A percentile compares a stretch with the other conserved stretches of the same genome.
phyloP scores from a whole-genome alignment of 148 eudicot genomes.

The Diospyros lotus region DNA sequence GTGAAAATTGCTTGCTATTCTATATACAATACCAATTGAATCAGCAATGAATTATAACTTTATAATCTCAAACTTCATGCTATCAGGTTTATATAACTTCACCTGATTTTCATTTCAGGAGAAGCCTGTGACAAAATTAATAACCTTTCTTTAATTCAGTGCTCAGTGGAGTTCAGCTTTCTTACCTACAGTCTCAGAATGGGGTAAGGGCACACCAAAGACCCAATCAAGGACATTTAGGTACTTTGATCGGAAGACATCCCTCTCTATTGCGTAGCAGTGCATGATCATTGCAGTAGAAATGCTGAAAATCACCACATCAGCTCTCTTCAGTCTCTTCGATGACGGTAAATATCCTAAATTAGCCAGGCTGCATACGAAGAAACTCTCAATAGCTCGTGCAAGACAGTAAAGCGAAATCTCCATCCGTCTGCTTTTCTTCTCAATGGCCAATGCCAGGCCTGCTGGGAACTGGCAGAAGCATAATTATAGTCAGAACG shows the following conservation, averaged over 20 bases:
- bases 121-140: background rate
- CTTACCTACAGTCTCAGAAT: slow-evolving; percentile 66
- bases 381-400: slow-evolving; percentile 94
- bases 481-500: background rate
- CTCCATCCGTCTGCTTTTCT: slow-evolving; percentile 95
- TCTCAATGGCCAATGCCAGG: slow-evolving; percentile 88
- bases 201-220: slow-evolving; percentile 85
- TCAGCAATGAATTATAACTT: background rate
- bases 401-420: slow-evolving; percentile 94
- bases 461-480: slow-evolving; percentile 80
- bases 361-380: slow-evolving; percentile 79
- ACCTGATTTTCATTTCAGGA: background rate
- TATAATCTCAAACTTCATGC: background rate
- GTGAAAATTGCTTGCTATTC: no score
- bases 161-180: background rate
- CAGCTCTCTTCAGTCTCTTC: slow-evolving; percentile 70
- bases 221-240: slow-evolving; percentile 99
- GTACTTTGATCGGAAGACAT: slow-evolving; percentile 91
- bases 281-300: slow-evolving; percentile 98
- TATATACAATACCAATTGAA: no score
- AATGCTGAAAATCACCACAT: slow-evolving; percentile 79
- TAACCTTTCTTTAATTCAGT: background rate
- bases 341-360: slow-evolving; percentile 74
- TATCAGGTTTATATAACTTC: background rate
- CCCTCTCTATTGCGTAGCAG: slow-evolving; percentile 92